Evolutionary conservation across 176 grass and related monocot species (phyloP).

Genomic region (Puccinellia tenuiflora): DNA sequence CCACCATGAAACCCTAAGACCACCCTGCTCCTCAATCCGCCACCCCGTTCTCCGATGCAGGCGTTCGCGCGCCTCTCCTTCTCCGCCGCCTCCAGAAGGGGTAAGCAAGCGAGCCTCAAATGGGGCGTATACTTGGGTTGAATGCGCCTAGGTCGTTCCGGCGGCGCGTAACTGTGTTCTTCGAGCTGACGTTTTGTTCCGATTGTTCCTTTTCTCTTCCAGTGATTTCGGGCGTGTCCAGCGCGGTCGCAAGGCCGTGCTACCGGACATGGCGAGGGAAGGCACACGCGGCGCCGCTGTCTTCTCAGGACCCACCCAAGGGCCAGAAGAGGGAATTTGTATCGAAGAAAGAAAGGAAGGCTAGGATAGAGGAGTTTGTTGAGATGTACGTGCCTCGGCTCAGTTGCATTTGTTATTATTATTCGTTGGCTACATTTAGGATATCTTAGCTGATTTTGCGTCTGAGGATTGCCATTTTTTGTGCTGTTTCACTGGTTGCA

Average conservation of each 20-base stretch:
- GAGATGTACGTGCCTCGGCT: conserved; percentile 39
- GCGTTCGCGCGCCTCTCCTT: conserved; percentile 44
- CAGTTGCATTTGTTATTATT: not conserved
- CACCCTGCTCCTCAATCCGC: not conserved
- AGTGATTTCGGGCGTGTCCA: conserved; percentile 40
- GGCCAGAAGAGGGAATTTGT: conserved; percentile 27
- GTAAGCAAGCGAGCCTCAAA: conserved; percentile 27
- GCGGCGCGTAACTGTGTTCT: not conserved
- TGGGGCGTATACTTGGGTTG: not conserved
- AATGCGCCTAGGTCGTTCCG: not conserved
- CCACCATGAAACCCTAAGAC: conserved; percentile 24
- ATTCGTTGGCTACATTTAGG: not conserved
- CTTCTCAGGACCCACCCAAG: conserved; percentile 35
- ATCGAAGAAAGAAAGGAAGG: conserved; percentile 33
- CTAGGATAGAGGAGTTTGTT: conserved; percentile 41
- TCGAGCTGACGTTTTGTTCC: not conserved
- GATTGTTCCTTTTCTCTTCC: not conserved
- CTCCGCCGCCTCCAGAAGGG: conserved; percentile 38
- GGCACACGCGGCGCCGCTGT: conserved; percentile 47
- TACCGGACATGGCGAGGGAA: conserved; percentile 35
- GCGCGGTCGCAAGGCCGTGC: conserved; percentile 23
- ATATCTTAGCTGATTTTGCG: not conserved
- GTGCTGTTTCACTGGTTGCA: not conserved
- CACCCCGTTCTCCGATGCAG: conserved; percentile 49
- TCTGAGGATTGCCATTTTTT: conserved; percentile 11